Conservation (phyloP, 2,329 filamentous ascomycete genomes). For the Capronia epimyces region DNA sequence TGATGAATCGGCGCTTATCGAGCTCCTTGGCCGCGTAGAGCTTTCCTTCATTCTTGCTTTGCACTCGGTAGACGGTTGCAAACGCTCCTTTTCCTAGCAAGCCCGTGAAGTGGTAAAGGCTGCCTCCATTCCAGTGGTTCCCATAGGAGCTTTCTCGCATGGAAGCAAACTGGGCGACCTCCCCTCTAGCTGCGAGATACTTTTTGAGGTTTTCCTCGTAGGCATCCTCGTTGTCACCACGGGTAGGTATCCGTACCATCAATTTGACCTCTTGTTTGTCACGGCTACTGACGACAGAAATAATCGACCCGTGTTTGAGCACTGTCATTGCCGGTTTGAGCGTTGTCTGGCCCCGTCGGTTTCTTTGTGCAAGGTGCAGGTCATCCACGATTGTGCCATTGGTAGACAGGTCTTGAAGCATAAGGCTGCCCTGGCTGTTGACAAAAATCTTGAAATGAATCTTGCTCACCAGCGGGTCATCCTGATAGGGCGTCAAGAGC, state of each 20-base stretch:
- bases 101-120: conserved; percentile 75
- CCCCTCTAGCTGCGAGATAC: conserved; percentile 51
- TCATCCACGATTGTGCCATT: conserved; percentile 88
- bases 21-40: conserved; percentile 91
- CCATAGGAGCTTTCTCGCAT: conserved; percentile 46
- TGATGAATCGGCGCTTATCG: conserved; percentile 87
- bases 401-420: conserved; percentile 92
- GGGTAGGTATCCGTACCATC: conserved; percentile 74
- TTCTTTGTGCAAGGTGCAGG: conserved; percentile 51
- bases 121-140: conserved; percentile 76
- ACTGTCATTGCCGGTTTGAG: conserved; percentile 50
- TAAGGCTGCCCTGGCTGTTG: conserved; percentile 77
- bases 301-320: conserved; percentile 65
- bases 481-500: conserved; percentile 62
- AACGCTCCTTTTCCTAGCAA: conserved; percentile 90
- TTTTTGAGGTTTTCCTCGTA: conserved; percentile 65
- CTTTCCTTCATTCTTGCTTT: conserved; percentile 73
- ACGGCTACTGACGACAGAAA: conserved; percentile 56
- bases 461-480: conserved; percentile 74
- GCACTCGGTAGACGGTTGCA: conserved; percentile 85
- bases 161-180: conserved; percentile 30
- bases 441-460: conserved; percentile 93
- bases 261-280: conserved; percentile 66
- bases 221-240: conserved; percentile 61
- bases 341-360: conserved; percentile 18